These are phyloP conservation scores for Lasiosphaeria hispida DNA, from an alignment of 495 filamentous ascomycete genomes.

Conservation along the genomic window DNA sequence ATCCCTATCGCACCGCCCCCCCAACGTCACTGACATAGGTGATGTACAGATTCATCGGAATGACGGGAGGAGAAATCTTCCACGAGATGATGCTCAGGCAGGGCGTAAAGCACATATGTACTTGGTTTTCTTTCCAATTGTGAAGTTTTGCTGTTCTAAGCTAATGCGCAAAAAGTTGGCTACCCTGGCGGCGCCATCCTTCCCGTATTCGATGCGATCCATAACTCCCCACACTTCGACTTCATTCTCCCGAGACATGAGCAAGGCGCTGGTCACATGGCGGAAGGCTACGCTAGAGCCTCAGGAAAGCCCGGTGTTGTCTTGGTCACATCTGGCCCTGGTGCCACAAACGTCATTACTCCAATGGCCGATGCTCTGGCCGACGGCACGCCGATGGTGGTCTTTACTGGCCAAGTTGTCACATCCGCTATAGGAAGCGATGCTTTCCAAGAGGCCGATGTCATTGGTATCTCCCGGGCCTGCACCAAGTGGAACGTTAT, in stretches of 20 bases:
- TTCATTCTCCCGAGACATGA: conserved; percentile 75
- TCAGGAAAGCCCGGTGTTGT: conserved; percentile 75
- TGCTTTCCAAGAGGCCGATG: conserved; percentile 78
- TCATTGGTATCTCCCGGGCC: conserved; percentile 70
- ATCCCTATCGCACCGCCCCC: conserved; percentile 1
- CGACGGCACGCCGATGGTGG: conserved; percentile 75
- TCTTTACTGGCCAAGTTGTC: conserved; percentile 74
- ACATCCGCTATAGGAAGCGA: conserved; percentile 74
- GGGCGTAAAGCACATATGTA: conserved; percentile 87
- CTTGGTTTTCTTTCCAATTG: conserved; percentile 35
- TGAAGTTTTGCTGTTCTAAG: conserved; percentile 1
- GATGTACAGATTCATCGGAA: conserved; percentile 76
- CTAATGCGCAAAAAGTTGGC: conserved; percentile 49
- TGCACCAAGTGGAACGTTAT: conserved; percentile 88
- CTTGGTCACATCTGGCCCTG: conserved; percentile 74
- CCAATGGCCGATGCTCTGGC: conserved; percentile 77
- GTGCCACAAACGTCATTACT: conserved; percentile 76
- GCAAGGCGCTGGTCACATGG: conserved; percentile 81
- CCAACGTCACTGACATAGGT: conserved; percentile 26
- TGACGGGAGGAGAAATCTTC: conserved; percentile 95
- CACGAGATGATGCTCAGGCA: conserved; percentile 98
- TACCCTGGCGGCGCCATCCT: conserved; percentile 79
- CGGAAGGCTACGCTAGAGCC: conserved; percentile 73
- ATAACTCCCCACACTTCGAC: conserved; percentile 76
- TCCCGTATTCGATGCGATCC: conserved; percentile 81